Percentiles rank a stretch among this genome's conserved stretches.
These are phyloP conservation scores for Cystofilobasidium bisporidii DNA, from an alignment of 768 basidiomycete genomes.

Conservation along the genomic window DNA sequence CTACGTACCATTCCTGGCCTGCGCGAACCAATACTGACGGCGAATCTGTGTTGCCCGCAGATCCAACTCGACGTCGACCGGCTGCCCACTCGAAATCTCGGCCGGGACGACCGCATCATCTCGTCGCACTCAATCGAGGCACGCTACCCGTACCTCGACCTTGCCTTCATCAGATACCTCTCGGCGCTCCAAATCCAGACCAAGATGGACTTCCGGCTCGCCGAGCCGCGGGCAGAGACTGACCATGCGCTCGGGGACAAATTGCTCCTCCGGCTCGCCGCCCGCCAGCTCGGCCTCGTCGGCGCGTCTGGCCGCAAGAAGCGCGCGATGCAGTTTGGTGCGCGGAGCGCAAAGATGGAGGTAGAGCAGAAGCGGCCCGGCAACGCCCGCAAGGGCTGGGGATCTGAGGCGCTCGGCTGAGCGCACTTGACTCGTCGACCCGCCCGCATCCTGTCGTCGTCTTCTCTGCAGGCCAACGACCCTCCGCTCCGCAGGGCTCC, in stretches of 20 bases:
- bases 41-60: conserved; percentile 42
- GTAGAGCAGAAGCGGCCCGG: background rate
- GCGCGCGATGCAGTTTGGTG: conserved; percentile 3
- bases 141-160: conserved; percentile 79
- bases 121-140: conserved; percentile 87
- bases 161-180: conserved; percentile 65
- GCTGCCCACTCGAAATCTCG: conserved; percentile 79
- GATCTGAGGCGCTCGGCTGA: background rate
- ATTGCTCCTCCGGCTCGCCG: conserved; percentile 63
- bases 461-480: no score
- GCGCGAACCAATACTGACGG: background rate
- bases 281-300: conserved; percentile 58
- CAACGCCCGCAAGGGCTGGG: background rate
- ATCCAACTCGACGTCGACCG: conserved; percentile 81
- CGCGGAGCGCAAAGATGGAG: conserved; percentile 7
- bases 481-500: no score
- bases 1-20: no score
- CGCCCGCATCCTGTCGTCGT: no score
- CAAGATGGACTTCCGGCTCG: conserved; percentile 68
- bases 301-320: conserved; percentile 76
- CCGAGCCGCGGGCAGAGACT: conserved; percentile 36
- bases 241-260: conserved; percentile 59
- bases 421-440: no score
- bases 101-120: conserved; percentile 86
- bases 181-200: conserved; percentile 66